Evolutionary conservation across 2,329 filamentous ascomycete genomes (phyloP), one percentile per base, ranked within the genome.

Genomic region (Pseudogymnoascus sp.): DNA sequence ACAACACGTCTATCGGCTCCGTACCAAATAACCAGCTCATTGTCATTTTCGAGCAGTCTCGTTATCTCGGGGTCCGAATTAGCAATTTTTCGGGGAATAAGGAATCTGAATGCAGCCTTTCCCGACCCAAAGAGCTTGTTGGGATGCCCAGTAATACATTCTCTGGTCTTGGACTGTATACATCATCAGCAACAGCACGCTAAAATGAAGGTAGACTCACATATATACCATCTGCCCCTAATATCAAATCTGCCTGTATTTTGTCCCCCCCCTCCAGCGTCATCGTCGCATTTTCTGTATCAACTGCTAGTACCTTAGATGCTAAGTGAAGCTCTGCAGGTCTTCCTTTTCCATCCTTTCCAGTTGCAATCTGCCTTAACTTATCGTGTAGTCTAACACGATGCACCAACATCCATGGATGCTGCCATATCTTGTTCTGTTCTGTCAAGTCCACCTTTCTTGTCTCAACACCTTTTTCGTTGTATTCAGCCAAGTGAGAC

Each of bases 201-300:
- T 73, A 3, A 9, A 74, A 59, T 78, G 74, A 3, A 12, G 4
- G 9, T 19, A 42, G 16, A 62, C 72, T 71, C 41, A 77, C 77
- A 66, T 78, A 75, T 2, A 84, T 80, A 0, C 83, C 83, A 64
- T 85, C 82, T 0, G 82, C 82, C 2, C 81, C 82, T 3, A 85
- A 65, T 2, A 85, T 66, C 0, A 85, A 63, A 64, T 85, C 82
- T 4, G 77, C 79, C 1, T 74, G 65, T 7, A 80, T 67, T 1
- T 67, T 68, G 0, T 75, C 71, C 0, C 81, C 82, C 45, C 78
- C 74, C 3, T 77, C 76, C 1, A 84, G 75, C 1, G 72, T 76
- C 0, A 84, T 66, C 0, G 71, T 77, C 0, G 75, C 78, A 2
- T 68, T 70, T 1, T 72, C 62, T 0, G 76, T 67, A 60, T 83